Percentiles rank a stretch among this genome's conserved stretches.
Conservation (phyloP, 116 monocot species). For the Cymodocea nodosa region DNA sequence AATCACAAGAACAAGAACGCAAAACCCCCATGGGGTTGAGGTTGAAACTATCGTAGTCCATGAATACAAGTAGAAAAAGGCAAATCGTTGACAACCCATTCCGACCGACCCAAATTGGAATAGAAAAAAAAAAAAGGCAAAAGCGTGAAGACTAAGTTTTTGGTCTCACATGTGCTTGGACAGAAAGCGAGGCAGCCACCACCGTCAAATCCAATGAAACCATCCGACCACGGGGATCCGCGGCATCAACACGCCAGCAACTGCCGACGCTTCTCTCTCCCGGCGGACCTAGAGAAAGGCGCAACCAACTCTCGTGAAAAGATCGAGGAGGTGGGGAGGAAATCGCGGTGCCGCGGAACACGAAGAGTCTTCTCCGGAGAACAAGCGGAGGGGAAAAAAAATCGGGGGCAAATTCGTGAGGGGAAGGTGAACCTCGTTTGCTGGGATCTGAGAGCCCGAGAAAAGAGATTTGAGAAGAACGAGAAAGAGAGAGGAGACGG, state of each 20-base stretch:
- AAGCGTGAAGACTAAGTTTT: not conserved
- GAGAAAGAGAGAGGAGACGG: no score
- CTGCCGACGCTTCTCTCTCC: not conserved
- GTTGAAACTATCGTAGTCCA: no score
- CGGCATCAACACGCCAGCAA: not conserved
- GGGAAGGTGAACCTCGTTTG: not conserved
- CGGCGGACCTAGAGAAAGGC: no score
- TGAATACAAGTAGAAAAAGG: not conserved
- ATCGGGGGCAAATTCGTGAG: no score
- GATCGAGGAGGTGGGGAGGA: not conserved
- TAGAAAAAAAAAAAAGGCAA: constrained; percentile 3
- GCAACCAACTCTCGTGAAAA: not conserved
- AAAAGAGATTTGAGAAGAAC: not conserved
- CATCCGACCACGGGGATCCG: not conserved
- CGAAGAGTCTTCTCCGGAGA: no score
- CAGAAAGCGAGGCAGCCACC: not conserved
- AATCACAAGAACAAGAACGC: not conserved
- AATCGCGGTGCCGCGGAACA: not conserved
- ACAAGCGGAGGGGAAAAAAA: no score
- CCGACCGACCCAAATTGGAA: not conserved
- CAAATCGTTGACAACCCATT: not conserved
- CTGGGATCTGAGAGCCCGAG: constrained; percentile 1
- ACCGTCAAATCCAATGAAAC: constrained; percentile 4
- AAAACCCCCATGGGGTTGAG: not conserved
- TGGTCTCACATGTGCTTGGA: not conserved